These are phyloP conservation scores for Agapanthus africanus DNA, from an alignment of 106 monocot species.

Conservation along the genomic window DNA sequence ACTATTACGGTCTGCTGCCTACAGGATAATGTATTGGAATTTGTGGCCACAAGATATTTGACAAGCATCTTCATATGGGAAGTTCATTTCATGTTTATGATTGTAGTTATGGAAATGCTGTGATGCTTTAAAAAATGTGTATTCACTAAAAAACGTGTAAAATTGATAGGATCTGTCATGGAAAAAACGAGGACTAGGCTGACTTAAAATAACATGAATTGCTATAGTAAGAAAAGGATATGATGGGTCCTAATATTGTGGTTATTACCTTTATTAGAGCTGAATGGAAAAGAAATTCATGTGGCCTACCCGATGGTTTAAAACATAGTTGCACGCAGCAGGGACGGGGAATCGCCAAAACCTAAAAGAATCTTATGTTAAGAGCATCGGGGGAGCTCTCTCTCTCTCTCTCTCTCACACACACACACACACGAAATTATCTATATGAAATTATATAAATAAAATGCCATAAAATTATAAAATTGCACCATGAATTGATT, in stretches of 20 bases:
- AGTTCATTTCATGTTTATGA: neutral
- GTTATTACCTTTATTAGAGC: no score
- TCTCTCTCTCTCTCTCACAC: no score
- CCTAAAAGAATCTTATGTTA: no score
- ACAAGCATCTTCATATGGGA: neutral
- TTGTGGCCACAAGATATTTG: neutral
- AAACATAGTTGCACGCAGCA: no score
- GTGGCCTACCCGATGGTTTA: neutral
- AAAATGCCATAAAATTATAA: no score
- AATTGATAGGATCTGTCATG: no score
- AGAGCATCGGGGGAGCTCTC: no score
- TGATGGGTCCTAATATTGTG: neutral
- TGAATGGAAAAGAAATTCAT: neutral
- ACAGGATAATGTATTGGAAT: neutral
- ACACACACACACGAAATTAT: no score
- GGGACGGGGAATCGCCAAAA: no score
- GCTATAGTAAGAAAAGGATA: neutral
- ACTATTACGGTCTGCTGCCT: neutral
- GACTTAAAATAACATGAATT: neutral
- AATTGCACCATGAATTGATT: no score
- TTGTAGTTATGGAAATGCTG: neutral
- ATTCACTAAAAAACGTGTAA: no score
- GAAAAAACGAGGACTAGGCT: neutral
- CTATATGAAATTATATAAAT: no score
- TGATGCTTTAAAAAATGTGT: neutral